These are phyloP conservation scores for Xerocomus nothofagi DNA, from an alignment of 1,284 basidiomycete genomes.

Conservation along the genomic window DNA sequence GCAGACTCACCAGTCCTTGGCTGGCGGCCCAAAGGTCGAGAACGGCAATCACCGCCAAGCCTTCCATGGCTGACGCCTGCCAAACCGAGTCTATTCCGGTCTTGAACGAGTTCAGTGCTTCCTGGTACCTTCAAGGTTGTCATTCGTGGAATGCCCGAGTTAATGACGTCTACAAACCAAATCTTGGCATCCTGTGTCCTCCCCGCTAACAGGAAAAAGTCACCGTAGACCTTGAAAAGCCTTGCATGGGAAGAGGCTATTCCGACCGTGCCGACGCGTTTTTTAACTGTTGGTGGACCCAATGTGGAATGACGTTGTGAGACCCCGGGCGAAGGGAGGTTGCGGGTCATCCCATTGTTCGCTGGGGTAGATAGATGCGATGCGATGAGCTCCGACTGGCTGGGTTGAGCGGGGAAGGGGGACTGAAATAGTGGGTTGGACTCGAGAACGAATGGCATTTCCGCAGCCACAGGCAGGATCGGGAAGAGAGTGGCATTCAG, in stretches of 20 bases:
- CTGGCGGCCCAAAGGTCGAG: conserved; percentile 81
- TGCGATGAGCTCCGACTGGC: conserved; percentile 55
- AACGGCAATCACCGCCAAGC: conserved; percentile 73
- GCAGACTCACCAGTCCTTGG: conserved; percentile 61
- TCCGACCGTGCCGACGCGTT: conserved; percentile 61
- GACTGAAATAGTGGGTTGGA: conserved; percentile 43
- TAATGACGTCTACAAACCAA: conserved; percentile 52
- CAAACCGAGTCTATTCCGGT: conserved; percentile 75
- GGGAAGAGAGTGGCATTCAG: conserved; percentile 67
- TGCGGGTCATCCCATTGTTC: conserved; percentile 51
- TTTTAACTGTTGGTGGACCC: conserved; percentile 48
- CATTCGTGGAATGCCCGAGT: conserved; percentile 22
- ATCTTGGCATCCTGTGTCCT: conserved; percentile 75
- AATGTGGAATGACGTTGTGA: conserved; percentile 52
- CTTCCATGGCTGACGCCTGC: conserved; percentile 86
- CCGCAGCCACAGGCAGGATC: conserved; percentile 53
- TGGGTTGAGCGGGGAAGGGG: conserved; percentile 49
- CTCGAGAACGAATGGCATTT: conserved; percentile 58
- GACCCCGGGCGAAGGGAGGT: conserved; percentile 46
- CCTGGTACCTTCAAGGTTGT: conserved; percentile 67
- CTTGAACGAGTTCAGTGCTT: conserved; percentile 75
- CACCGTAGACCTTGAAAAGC: conserved; percentile 84
- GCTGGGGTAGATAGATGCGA: conserved; percentile 42
- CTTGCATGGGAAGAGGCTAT: conserved; percentile 74
- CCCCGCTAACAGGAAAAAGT: conserved; percentile 84